These are phyloP conservation scores for Pyrus bretschneideri DNA, from an alignment of 306 rosid species.

Conservation along the genomic window DNA sequence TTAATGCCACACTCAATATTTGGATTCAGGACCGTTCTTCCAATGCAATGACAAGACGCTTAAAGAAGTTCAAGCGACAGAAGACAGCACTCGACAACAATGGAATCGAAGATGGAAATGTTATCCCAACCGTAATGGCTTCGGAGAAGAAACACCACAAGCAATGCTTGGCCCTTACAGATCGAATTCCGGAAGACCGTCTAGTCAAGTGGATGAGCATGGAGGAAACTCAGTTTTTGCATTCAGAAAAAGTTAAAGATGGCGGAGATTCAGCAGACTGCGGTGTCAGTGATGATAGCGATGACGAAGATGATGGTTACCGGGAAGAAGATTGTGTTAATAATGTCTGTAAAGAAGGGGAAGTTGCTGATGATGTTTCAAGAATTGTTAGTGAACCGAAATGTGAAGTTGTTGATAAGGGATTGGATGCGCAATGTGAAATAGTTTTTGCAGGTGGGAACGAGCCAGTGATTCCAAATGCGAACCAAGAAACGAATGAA, in stretches of 20 bases:
- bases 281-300: conserved; percentile 46
- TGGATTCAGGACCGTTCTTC: conserved; percentile 39
- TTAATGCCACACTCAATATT: neutral
- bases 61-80: conserved; percentile 51
- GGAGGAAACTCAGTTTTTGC: conserved; percentile 50
- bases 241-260: conserved; percentile 38
- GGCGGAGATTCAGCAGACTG: conserved; percentile 33
- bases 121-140: conserved; percentile 30
- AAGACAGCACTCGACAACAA: conserved; percentile 23
- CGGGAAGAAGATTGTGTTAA: conserved; percentile 23
- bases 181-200: conserved; percentile 15
- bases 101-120: conserved; percentile 21
- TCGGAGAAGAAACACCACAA: conserved; percentile 22
- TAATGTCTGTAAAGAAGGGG: conserved; percentile 25
- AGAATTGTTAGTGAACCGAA: conserved; percentile 19
- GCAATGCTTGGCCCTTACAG: conserved; percentile 24
- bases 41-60: conserved; percentile 27
- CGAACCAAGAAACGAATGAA: conserved; percentile 25
- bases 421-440: conserved; percentile 9
- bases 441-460: conserved; percentile 3
- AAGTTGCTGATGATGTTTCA: conserved; percentile 7
- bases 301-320: conserved; percentile 35
- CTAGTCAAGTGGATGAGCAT: conserved; percentile 75
- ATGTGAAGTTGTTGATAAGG: conserved; percentile 22
- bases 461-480: conserved; percentile 13